phyloP scores from a whole-genome alignment of 768 basidiomycete species.

The Xanthoconium stramineum region DNA sequence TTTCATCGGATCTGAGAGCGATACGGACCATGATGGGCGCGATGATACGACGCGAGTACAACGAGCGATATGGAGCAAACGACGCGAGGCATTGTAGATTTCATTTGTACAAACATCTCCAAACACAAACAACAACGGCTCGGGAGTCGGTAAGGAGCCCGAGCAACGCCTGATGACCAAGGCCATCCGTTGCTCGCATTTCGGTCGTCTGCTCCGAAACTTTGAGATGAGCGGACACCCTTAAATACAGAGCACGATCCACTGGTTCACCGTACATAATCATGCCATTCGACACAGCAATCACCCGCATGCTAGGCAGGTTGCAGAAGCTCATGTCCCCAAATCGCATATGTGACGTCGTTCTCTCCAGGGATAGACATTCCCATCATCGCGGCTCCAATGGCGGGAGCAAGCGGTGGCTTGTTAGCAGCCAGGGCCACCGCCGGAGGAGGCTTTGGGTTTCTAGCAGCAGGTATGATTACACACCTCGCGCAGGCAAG shows the following conservation, averaged over 20 bases:
- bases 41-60: conserved; percentile 25
- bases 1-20: conserved; percentile 9
- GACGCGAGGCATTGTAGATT: conserved; percentile 13
- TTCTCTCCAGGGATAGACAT: conserved; percentile 45
- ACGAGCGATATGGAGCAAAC: conserved; percentile 24
- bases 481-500: neutral
- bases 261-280: neutral
- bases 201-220: neutral
- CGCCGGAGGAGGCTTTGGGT: conserved; percentile 73
- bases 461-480: conserved; percentile 57
- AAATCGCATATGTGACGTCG: neutral
- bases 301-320: conserved; percentile 53
- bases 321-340: conserved; percentile 1
- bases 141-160: neutral
- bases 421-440: conserved; percentile 58
- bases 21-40: conserved; percentile 58
- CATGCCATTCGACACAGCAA: conserved; percentile 33
- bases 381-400: conserved; percentile 64
- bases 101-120: conserved; percentile 29
- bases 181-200: too few species aligned
- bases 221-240: neutral
- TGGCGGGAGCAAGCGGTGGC: conserved; percentile 70
- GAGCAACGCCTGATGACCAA: too few species aligned
- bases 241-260: neutral
- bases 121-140: conserved; percentile 24